phyloP scores from a whole-genome alignment of 768 basidiomycete species.

The Clitopilus hobsonii region DNA sequence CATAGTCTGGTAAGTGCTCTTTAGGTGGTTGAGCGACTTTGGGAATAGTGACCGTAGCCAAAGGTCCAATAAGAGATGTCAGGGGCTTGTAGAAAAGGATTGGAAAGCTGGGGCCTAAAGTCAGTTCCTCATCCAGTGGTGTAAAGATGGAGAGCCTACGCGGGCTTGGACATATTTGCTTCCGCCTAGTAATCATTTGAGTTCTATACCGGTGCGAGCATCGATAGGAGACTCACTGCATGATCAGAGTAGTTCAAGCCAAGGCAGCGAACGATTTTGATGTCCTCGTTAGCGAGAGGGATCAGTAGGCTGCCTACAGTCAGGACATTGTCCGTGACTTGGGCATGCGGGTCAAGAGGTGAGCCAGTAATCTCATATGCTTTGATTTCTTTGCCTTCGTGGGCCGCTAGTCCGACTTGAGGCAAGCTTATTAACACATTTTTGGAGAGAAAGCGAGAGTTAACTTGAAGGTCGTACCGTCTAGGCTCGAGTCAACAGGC shows the following conservation, averaged over 20 bases:
- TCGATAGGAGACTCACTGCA: constrained; percentile 40
- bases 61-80: constrained; percentile 65
- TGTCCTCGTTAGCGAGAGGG: constrained; percentile 62
- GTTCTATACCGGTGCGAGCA: not conserved
- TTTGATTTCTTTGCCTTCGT: constrained; percentile 49
- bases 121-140: not conserved
- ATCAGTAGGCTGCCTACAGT: constrained; percentile 70
- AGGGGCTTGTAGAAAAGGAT: constrained; percentile 79
- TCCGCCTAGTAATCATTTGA: constrained; percentile 46
- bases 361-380: constrained; percentile 73
- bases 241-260: constrained; percentile 85
- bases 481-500: constrained; percentile 62
- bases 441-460: no score
- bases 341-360: constrained; percentile 59
- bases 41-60: constrained; percentile 62
- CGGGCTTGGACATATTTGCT: constrained; percentile 56
- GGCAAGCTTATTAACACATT: no score
- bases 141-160: constrained; percentile 35
- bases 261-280: constrained; percentile 69
- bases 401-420: constrained; percentile 56
- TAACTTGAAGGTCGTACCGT: constrained; percentile 44
- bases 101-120: constrained; percentile 43
- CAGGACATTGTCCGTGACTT: constrained; percentile 56
- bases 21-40: constrained; percentile 63
- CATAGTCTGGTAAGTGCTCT: constrained; percentile 75